Evolutionary conservation across 441 rosid genomes (phyloP), one percentile per base, ranked within the genome.

Genomic region (Theobroma grandiflorum): DNA sequence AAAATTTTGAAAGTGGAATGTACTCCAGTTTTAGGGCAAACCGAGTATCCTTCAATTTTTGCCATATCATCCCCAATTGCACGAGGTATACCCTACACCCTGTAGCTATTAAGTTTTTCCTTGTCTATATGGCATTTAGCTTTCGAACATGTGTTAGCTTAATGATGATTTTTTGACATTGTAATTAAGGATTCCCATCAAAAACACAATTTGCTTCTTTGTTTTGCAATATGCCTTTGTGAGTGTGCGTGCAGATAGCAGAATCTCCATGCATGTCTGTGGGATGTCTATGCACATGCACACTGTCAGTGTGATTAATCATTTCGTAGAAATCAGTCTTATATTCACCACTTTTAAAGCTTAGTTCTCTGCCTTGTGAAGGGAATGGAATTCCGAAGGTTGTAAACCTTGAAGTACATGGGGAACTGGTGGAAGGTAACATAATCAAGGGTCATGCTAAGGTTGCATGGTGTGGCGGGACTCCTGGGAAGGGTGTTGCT

Each of bases 381-480:
- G 99, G 99, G 79, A 93, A 82, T 85, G 97, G 97, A 81, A 92
- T 95, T 81, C 99, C 99, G 74, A 97, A 95, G 90, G 99, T 90
- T 89, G 89, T 91, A 82, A 90, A 86, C 88, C 95, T 97, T 86
- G 99, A 97, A 88, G 93, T 97, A 74, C 83, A 59, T 3, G 99
- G 99, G 57, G 97, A 92, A 80, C 89, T 97, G 71, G 91, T 95
- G 59, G 99, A 97, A 85, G 99, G 99, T 80, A 92, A 90, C 79
- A 69, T 84, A 68, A 73, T 97, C 80, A 92, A 83, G 80, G 99
- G 98, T 70, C 82, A 84, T 74, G 96, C 94, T 78, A 87, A 89
- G 85, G 92, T 97, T 82, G 99, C 99, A 78, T 97, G 99, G 99
- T 94, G 99, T 77, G 99, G 99, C 78, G 99, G 98, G 82, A 92